Percentiles rank a stretch among this genome's conserved stretches.
Conservation (phyloP, 192 early-diverging fungal genomes). For the Podila clonocystis region DNA sequence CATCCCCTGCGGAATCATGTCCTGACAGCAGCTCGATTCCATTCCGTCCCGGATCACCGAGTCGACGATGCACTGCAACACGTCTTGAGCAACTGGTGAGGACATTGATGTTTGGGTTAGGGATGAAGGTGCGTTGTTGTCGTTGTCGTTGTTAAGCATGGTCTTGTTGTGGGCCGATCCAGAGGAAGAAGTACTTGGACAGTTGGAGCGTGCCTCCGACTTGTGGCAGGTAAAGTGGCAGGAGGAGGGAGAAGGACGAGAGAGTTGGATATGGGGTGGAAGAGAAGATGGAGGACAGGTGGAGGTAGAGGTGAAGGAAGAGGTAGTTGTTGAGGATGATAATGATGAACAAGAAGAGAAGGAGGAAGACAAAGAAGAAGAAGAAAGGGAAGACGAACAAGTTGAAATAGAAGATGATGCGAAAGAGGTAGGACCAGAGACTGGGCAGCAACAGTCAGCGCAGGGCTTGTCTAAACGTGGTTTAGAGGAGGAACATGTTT, state of each 20-base stretch:
- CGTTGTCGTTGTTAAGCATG: not conserved
- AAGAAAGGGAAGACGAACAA: not conserved
- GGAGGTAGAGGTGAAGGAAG: not conserved
- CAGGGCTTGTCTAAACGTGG: not conserved
- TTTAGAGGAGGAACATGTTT: not conserved
- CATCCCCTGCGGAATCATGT: not conserved
- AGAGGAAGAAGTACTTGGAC: not conserved
- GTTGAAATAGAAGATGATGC: not conserved
- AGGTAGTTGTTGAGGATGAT: not conserved
- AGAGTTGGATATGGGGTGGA: not conserved
- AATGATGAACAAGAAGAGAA: not conserved
- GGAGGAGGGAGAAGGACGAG: not conserved
- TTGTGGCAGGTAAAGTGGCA: not conserved
- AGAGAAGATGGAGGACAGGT: not conserved
- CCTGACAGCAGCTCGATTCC: not conserved
- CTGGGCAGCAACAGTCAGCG: no score
- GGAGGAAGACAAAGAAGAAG: conserved; percentile 2
- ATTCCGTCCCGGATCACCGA: conserved; percentile 3
- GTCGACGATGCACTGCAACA: not conserved
- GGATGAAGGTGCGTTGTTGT: not conserved
- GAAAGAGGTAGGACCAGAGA: not conserved
- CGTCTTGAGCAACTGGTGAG: not conserved
- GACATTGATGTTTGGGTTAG: not conserved
- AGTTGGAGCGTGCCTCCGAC: not conserved
- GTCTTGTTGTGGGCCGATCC: not conserved